Conservation (phyloP, 441 rosid species). For the Gossypium trilobum region DNA sequence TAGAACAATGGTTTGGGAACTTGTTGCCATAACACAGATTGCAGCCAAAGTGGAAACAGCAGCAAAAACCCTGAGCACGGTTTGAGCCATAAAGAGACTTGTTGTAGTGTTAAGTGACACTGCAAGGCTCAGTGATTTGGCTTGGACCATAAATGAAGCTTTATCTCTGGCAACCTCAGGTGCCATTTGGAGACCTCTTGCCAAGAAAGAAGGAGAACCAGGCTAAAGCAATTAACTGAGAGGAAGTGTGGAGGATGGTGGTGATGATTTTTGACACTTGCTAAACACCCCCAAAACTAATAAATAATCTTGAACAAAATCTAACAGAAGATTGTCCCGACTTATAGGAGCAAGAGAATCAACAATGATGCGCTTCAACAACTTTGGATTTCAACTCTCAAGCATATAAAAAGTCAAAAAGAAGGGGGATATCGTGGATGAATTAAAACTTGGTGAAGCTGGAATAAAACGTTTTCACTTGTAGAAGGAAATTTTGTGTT, state of each 20-base stretch:
- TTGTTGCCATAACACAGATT: slow-evolving; percentile 31
- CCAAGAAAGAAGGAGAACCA: background rate
- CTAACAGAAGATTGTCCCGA: background rate
- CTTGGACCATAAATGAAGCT: background rate
- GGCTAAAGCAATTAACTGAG: background rate
- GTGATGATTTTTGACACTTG: background rate
- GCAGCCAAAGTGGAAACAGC: slow-evolving; percentile 31
- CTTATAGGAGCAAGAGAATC: background rate
- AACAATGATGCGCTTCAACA: background rate
- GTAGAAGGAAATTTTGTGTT: background rate
- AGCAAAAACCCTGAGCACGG: slow-evolving; percentile 32
- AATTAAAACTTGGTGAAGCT: background rate
- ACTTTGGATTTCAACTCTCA: background rate
- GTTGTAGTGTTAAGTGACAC: background rate
- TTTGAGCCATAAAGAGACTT: slow-evolving; percentile 29
- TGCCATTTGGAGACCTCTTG: slow-evolving; percentile 14
- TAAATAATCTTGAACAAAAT: background rate
- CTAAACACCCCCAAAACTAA: background rate
- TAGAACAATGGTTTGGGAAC: slow-evolving; percentile 20
- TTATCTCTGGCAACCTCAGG: slow-evolving; percentile 11
- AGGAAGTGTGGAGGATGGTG: background rate
- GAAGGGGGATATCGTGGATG: background rate
- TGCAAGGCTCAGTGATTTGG: slow-evolving; percentile 9
- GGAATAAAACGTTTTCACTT: background rate
- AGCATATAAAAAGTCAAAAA: background rate